Conservation (phyloP, 345 rosid species). For the Toxicodendron radicans region DNA sequence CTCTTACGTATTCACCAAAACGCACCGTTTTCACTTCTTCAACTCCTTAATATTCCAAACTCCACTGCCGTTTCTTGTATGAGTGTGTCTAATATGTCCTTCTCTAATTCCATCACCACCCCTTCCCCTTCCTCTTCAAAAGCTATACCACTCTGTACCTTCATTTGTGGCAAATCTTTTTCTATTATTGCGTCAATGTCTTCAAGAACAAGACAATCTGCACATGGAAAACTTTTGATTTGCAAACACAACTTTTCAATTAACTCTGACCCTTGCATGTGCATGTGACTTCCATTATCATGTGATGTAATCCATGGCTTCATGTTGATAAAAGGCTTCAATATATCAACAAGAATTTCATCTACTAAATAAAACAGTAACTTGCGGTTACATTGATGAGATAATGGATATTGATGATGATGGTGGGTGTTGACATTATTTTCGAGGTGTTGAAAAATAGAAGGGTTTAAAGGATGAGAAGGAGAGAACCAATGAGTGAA, state of each 20-base stretch:
- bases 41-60: background rate
- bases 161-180: slow-evolving; percentile 44
- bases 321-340: slow-evolving; percentile 51
- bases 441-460: slow-evolving; percentile 66
- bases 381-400: slow-evolving; percentile 60
- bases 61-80: slow-evolving; percentile 47
- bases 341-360: slow-evolving; percentile 56
- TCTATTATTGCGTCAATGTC: slow-evolving; percentile 64
- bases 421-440: slow-evolving; percentile 20
- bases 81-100: slow-evolving; percentile 45
- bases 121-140: slow-evolving; percentile 59
- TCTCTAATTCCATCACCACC: slow-evolving; percentile 48
- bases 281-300: background rate
- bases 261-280: slow-evolving; percentile 42
- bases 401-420: slow-evolving; percentile 16
- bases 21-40: slow-evolving; percentile 26
- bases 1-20: background rate
- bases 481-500: slow-evolving; percentile 61
- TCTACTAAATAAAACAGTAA: slow-evolving; percentile 62
- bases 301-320: slow-evolving; percentile 46
- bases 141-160: slow-evolving; percentile 14
- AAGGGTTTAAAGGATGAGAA: slow-evolving; percentile 65
- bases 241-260: slow-evolving; percentile 33
- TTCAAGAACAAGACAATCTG: slow-evolving; percentile 60
- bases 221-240: slow-evolving; percentile 42